Conservation (phyloP, 371 early-diverging fungal species). For the Phascolomyces articulosus region DNA sequence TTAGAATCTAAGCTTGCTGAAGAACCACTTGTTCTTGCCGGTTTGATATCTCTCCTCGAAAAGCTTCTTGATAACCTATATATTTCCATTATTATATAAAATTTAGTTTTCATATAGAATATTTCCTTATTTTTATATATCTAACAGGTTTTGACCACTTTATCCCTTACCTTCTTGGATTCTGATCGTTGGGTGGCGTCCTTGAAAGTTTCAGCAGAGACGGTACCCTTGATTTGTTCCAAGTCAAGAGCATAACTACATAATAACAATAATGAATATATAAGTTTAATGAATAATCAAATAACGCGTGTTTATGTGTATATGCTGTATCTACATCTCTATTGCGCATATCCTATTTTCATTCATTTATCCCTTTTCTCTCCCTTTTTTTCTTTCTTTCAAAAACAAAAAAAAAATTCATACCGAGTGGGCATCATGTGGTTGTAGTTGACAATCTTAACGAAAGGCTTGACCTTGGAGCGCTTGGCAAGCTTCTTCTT, state of each 20-base stretch:
- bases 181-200: constrained; percentile 92
- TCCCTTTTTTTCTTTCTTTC: not conserved
- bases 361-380: not conserved
- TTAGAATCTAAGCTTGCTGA: constrained; percentile 98
- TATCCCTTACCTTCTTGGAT: constrained; percentile 74
- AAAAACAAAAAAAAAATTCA: constrained; percentile 5
- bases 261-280: not conserved
- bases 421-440: constrained; percentile 99
- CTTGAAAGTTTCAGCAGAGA: constrained; percentile 89
- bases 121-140: not conserved
- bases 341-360: no score
- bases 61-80: constrained; percentile 85
- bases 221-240: constrained; percentile 85
- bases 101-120: no score
- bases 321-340: no score
- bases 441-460: constrained; percentile 98
- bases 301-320: no score
- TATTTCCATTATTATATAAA: not conserved
- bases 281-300: not conserved
- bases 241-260: constrained; percentile 81
- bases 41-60: constrained; percentile 94
- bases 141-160: no score
- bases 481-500: constrained; percentile 95
- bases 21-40: constrained; percentile 99
- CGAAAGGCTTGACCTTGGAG: constrained; percentile 96